These are phyloP conservation scores for Zymoseptoria pseudotritici DNA, from an alignment of 2,329 filamentous ascomycete genomes.

Conservation along the genomic window DNA sequence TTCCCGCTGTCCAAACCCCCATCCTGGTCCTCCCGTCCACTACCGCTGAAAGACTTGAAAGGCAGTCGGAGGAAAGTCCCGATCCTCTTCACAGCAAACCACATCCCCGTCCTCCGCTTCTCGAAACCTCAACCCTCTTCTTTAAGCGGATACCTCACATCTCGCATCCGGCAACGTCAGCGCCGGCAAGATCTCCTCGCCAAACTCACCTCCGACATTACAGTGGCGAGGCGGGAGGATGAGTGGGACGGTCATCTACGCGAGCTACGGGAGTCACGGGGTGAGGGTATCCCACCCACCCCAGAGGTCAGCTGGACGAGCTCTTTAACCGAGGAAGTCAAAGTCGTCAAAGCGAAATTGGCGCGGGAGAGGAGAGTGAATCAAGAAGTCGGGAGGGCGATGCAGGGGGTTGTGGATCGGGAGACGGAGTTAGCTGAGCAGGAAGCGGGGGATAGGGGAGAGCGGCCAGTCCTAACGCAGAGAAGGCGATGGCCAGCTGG, in stretches of 20 bases:
- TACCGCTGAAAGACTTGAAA: slow-evolving; percentile 33
- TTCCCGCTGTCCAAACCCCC: not conserved
- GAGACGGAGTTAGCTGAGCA: slow-evolving; percentile 39
- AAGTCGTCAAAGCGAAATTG: slow-evolving; percentile 18
- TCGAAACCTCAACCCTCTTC: slow-evolving; percentile 56
- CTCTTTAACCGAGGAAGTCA: slow-evolving; percentile 34
- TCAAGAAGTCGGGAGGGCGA: slow-evolving; percentile 30
- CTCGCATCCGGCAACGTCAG: no score
- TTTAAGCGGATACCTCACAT: slow-evolving; percentile 39
- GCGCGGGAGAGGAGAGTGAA: slow-evolving; percentile 26
- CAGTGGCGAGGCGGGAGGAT: slow-evolving; percentile 35
- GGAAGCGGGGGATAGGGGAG: slow-evolving; percentile 25
- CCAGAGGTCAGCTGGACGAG: slow-evolving; percentile 24
- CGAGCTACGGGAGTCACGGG: no score
- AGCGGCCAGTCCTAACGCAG: not conserved
- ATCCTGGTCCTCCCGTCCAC: slow-evolving; percentile 19
- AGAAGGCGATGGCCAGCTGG: no score
- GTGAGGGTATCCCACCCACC: no score
- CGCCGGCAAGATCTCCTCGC: no score
- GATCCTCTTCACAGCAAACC: slow-evolving; percentile 47
- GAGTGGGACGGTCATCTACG: slow-evolving; percentile 38
- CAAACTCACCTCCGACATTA: no score
- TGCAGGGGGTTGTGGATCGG: slow-evolving; percentile 42
- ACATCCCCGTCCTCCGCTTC: slow-evolving; percentile 58
- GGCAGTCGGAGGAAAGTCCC: slow-evolving; percentile 42